A percentile compares a stretch with the other conserved stretches of the same genome.
phyloP scores from a whole-genome alignment of 179 eudicot genomes.

The Silene noctiflora region DNA sequence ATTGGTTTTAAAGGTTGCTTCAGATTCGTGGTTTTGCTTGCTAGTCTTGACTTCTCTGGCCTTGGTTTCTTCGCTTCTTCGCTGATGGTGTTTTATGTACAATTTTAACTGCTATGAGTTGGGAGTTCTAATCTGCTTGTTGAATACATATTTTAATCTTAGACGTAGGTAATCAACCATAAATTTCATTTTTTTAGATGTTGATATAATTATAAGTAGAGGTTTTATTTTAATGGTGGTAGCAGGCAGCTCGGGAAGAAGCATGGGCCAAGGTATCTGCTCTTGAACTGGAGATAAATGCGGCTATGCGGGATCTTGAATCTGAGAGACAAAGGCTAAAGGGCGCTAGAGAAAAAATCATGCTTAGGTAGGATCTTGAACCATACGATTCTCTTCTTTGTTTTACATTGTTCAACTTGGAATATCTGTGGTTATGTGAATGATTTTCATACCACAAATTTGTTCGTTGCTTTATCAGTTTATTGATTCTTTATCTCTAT shows the following conservation, averaged over 20 bases:
- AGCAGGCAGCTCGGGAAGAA: conserved; percentile 99
- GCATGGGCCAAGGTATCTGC: conserved; percentile 98
- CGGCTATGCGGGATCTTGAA: conserved; percentile 90
- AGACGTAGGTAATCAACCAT: background rate
- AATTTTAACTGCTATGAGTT: background rate
- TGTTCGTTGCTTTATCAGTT: background rate
- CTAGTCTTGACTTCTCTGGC: conserved; percentile 1
- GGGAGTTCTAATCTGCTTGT: background rate
- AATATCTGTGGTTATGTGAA: background rate
- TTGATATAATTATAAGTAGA: conserved; percentile 42
- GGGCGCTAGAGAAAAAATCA: conserved; percentile 87
- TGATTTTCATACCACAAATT: background rate
- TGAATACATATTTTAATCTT: conserved; percentile 7
- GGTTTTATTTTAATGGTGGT: conserved; percentile 50
- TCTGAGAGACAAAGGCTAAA: conserved; percentile 74
- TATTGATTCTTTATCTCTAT: conserved; percentile 3
- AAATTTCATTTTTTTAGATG: background rate
- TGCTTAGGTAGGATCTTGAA: conserved; percentile 67
- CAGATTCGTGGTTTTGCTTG: background rate
- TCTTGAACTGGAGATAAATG: conserved; percentile 86
- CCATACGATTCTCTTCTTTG: background rate
- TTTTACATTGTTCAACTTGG: conserved; percentile 3
- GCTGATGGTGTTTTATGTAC: background rate
- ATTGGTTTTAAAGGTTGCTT: background rate
- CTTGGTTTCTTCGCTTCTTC: background rate